Evolutionary conservation across 176 grass and related monocot genomes (phyloP), one percentile per base, ranked within the genome.

Genomic region (Chrysopogon serrulatus): DNA sequence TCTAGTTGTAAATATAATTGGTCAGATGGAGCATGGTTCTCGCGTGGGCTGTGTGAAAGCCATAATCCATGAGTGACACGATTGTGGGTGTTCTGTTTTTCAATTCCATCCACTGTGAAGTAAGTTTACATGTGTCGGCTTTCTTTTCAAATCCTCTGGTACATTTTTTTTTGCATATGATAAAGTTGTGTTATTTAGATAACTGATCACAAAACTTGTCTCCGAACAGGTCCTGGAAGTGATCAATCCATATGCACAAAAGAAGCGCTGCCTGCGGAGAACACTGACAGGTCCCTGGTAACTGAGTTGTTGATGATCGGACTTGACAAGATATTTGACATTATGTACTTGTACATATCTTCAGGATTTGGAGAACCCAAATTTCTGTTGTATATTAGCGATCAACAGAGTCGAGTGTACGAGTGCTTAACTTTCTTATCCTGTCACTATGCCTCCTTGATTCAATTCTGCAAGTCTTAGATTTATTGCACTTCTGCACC

Each of bases 221-320:
- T 65, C n/a, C 7, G 14, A 79, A 75, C 88, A 96, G 94, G 80
- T 79, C 36, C 12, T 87, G 77, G 88, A 93, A 65, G 60, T 68
- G 33, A 21, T 74, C 35, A 86, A 91, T 80, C 90, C 87, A 12
- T 44, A 71, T 27, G 77, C 68, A 51, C 81, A 83, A 37, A 96
- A 93, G 86, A 96, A 87, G 73, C 77, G 73, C 30, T 96, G 91
- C 88, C 78, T 96, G 84, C 73, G 84, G 73, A 87, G 94, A 87
- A 93, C 94, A 60, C 80, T 87, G 80, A 96, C 94, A 49, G 87
- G 93, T 49, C 93, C 93, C 6, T 95, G 93, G 93, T 95, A 80
- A 92, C 71, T 73, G 41, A 82, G 71, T 43, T 37, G 24, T 4
- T 12, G 41, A 83, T 78, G 18, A 19, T 51, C 74, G 21, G 80